Conservation (phyloP, 106 monocot species). For the Narthecium ossifragum region DNA sequence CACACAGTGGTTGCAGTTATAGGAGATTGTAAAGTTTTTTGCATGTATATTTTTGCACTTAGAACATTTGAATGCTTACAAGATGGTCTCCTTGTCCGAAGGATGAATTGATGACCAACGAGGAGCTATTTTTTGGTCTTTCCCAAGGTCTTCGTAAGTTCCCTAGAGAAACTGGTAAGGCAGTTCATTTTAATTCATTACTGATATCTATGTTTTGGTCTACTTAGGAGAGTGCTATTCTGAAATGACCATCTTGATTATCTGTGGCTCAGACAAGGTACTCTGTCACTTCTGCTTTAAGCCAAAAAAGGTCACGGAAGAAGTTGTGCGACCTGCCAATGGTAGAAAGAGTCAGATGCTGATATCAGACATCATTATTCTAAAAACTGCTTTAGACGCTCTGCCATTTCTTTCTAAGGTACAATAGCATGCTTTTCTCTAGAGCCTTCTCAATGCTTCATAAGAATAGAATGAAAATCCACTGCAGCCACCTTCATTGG, state of each 20-base stretch:
- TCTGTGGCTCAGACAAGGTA: slow-evolving; percentile 54
- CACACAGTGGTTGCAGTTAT: too few relatives aligned
- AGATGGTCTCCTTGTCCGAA: slow-evolving; percentile 22
- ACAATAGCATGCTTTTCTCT: background rate
- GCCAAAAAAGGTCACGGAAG: slow-evolving; percentile 62
- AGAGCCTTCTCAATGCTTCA: too few relatives aligned
- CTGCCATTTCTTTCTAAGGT: slow-evolving; percentile 93
- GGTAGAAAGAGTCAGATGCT: slow-evolving; percentile 84
- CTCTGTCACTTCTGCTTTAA: slow-evolving; percentile 97
- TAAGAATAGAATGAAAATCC: too few relatives aligned
- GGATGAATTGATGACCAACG: slow-evolving; percentile 94
- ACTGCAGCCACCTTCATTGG: too few relatives aligned
- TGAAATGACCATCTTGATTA: too few relatives aligned
- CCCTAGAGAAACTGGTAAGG: slow-evolving; percentile 90
- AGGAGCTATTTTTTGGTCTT: slow-evolving; percentile 96
- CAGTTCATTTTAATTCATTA: background rate
- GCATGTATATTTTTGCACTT: too few relatives aligned
- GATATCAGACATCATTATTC: slow-evolving; percentile 82
- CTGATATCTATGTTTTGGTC: background rate
- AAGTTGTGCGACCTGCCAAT: slow-evolving; percentile 52
- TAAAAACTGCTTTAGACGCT: slow-evolving; percentile 83
- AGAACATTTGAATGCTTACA: too few relatives aligned
- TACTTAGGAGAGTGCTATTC: too few relatives aligned
- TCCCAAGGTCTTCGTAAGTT: slow-evolving; percentile 92
- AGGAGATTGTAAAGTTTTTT: too few relatives aligned